Conservation (phyloP, 2,329 filamentous ascomycete species). For the Sporothrix brasiliensis region DNA sequence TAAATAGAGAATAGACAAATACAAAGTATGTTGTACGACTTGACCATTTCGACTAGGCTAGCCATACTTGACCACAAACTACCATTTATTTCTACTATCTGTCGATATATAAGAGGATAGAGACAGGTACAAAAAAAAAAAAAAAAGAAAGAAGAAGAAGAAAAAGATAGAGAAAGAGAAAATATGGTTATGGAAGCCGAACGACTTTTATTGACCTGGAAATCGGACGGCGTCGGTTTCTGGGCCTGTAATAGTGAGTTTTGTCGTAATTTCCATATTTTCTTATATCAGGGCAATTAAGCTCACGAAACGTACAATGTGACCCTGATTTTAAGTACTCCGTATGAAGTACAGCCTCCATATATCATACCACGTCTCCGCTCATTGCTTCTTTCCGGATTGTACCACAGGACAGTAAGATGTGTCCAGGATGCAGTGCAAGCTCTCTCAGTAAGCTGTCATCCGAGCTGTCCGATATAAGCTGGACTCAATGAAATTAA, state of each 20-base stretch:
- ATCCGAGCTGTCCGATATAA: background rate
- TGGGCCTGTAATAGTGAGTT: background rate
- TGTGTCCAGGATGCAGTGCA: background rate
- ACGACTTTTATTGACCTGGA: background rate
- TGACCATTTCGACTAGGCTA: too few relatives aligned
- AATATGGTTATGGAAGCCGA: too few relatives aligned
- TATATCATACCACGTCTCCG: background rate
- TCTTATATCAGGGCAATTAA: background rate
- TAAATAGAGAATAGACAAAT: background rate
- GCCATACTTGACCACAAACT: too few relatives aligned
- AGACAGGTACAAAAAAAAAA: background rate
- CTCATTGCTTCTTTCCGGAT: background rate
- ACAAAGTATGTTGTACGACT: too few relatives aligned
- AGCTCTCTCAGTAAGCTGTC: background rate
- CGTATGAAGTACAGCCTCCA: too few relatives aligned
- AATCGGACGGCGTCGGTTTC: background rate
- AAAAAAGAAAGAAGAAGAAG: background rate
- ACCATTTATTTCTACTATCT: too few relatives aligned
- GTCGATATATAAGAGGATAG: too few relatives aligned
- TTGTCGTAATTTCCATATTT: too few relatives aligned
- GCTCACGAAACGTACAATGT: slow-evolving; percentile 3
- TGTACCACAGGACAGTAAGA: background rate
- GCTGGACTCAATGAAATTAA: background rate
- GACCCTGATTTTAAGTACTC: too few relatives aligned
- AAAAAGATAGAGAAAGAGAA: too few relatives aligned